These are phyloP conservation scores for Cylindrotheca closterium DNA, from an alignment of 108 stramenopile species.

Conservation along the genomic window DNA sequence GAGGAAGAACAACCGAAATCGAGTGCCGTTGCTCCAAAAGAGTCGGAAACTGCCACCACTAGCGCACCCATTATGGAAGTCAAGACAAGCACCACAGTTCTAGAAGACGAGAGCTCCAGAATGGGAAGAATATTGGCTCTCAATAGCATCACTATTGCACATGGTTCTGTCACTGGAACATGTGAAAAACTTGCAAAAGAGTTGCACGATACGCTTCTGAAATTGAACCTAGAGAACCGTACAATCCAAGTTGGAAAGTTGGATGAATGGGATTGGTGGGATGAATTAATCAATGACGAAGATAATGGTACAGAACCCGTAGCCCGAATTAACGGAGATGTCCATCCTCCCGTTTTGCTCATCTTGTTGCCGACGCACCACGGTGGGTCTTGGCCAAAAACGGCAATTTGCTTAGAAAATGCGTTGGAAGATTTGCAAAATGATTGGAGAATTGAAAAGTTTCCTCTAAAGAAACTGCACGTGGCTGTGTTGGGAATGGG, in stretches of 20 bases:
- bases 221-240: conserved; percentile 15
- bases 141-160: conserved; percentile 70
- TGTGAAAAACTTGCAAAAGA: conserved; percentile 52
- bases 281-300: conserved; percentile 82
- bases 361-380: conserved; percentile 79
- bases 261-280: conserved; percentile 88
- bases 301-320: conserved; percentile 25
- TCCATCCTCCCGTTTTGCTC: conserved; percentile 40
- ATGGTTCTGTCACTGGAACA: conserved; percentile 81
- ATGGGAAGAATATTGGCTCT: conserved; percentile 30
- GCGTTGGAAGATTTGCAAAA: conserved; percentile 60
- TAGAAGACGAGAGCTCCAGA: not conserved
- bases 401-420: conserved; percentile 40
- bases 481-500: conserved; percentile 80
- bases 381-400: conserved; percentile 64
- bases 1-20: too few relatives aligned
- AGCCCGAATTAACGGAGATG: not conserved
- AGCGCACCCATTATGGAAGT: not conserved
- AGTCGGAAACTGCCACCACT: too few relatives aligned
- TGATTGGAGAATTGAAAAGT: conserved; percentile 86
- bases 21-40: too few relatives aligned
- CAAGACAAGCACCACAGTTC: not conserved
- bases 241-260: conserved; percentile 48
- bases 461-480: conserved; percentile 57
- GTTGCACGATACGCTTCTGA: conserved; percentile 22